These are phyloP conservation scores for Calonectria montana DNA, from an alignment of 2,329 filamentous ascomycete genomes.

Conservation along the genomic window DNA sequence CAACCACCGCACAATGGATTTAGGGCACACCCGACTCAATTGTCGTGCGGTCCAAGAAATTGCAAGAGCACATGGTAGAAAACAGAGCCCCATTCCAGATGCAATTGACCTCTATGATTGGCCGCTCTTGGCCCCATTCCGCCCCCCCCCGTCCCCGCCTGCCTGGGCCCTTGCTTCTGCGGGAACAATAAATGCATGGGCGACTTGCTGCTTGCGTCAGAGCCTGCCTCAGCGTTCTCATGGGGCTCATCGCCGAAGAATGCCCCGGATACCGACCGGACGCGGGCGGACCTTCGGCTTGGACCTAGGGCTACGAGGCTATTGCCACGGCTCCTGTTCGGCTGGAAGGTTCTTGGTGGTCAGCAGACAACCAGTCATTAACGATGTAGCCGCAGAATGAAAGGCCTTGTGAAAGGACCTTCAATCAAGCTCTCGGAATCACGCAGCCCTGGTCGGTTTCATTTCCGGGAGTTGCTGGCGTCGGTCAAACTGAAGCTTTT, in stretches of 20 bases:
- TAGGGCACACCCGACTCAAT: neutral
- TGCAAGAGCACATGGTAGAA: constrained; percentile 16
- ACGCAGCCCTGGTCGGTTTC: neutral
- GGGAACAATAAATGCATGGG: constrained; percentile 22
- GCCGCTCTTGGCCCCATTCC: constrained; percentile 11
- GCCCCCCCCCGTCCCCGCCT: constrained; percentile 6
- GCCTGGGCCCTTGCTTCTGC: constrained; percentile 16
- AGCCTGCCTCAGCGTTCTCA: constrained; percentile 24
- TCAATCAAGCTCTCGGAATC: constrained; percentile 9
- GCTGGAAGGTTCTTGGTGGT: constrained; percentile 24
- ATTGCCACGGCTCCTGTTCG: constrained; percentile 32
- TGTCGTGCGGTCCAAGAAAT: neutral
- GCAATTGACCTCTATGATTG: constrained; percentile 32
- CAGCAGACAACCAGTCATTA: neutral
- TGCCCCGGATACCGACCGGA: constrained; percentile 44
- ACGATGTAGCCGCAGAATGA: neutral
- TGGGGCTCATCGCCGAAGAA: constrained; percentile 37
- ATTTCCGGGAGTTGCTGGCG: constrained; percentile 1
- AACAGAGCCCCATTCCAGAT: constrained; percentile 33
- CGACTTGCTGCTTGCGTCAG: constrained; percentile 38
- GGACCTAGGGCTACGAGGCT: constrained; percentile 32
- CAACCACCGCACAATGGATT: neutral
- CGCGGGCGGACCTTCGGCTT: constrained; percentile 39
- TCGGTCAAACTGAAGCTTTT: neutral
- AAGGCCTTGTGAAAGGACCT: neutral